A percentile compares a stretch with the other conserved stretches of the same genome.
phyloP scores from a whole-genome alignment of 2,329 filamentous ascomycete species.

The Aspergillus alliaceus region DNA sequence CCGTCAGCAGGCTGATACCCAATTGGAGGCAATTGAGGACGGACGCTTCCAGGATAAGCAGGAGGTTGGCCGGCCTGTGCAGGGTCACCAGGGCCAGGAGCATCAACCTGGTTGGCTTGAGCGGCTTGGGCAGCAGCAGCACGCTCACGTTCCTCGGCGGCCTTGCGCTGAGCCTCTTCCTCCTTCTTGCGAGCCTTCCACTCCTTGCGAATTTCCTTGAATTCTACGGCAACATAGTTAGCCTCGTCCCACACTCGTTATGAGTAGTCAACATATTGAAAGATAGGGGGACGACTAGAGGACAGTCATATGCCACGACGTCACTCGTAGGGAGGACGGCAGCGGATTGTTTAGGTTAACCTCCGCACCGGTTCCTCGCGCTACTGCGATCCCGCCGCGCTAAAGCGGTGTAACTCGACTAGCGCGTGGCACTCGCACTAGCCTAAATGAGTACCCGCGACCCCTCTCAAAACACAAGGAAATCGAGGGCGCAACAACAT shows the following conservation, averaged over 20 bases:
- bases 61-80: conserved; percentile 42
- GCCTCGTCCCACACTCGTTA: conserved; percentile 1
- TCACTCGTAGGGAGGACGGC: conserved; percentile 14
- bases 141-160: conserved; percentile 79
- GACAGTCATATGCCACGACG: neutral
- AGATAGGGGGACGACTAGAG: neutral
- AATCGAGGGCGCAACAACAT: conserved; percentile 46
- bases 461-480: conserved; percentile 23
- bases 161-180: conserved; percentile 85
- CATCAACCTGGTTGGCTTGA: conserved; percentile 42
- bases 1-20: conserved; percentile 64
- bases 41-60: conserved; percentile 51
- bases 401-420: conserved; percentile 51
- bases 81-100: conserved; percentile 52
- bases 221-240: conserved; percentile 62
- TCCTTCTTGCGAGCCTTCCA: conserved; percentile 99
- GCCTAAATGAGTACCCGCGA: conserved; percentile 41
- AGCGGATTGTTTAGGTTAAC: conserved; percentile 40
- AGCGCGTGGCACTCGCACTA: conserved; percentile 40
- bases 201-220: conserved; percentile 98
- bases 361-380: conserved; percentile 48
- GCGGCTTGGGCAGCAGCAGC: conserved; percentile 59
- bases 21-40: conserved; percentile 72
- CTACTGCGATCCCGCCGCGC: conserved; percentile 55
- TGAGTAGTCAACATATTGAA: neutral